Evolutionary conservation across 2,329 filamentous ascomycete species (phyloP), one percentile per base, ranked within the genome.

Genomic region (Plenodomus lindquistii): DNA sequence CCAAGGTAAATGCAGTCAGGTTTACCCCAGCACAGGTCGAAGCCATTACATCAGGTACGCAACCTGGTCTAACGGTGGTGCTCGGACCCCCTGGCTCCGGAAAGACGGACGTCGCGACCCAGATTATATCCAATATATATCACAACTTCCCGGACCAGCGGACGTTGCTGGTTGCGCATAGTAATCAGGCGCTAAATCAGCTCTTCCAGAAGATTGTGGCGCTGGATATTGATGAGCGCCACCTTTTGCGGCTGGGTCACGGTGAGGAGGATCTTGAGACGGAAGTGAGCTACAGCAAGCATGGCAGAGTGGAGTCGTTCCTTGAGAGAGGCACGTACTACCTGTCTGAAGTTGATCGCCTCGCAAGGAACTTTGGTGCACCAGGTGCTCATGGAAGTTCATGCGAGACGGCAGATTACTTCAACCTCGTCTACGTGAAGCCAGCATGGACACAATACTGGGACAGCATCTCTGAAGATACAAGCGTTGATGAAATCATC

Each of bases 41-140:
- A 70, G 94, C 94, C 20, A 94, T 99, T 63, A 85, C 89, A 51
- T 97, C 93, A 35, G 94, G 94, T 17, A 92, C 90, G 6, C 95
- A 99, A 64, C 93, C 94, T 29, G 94, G 95, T 17, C 80, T 99
- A 42, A 97, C 93, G 1, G 84, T 99, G 40, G 88, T 99, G 60
- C 90, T 99, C 54, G 94, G 94, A 1, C 94, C 94, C 44, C 94
- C 94, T 7, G 94, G 94, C 45, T 99, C 94, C 6, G 94, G 95
- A 54, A 99, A 99, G 78, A 99, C 94, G n/a, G 94, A 99, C 73
- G 94, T 99, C 44, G 92, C 91, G 40, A 97, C 93, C 4, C 94
- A 99, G 72, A 95, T 97, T 69, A 99, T 99, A 75, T 97, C 90
- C 77, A 97, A 97, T 71, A 88, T 99, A 61, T 99, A 99, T 69